These are phyloP conservation scores for Saccharomycopsis fodiens DNA, from an alignment of 805 yeast species.

Conservation along the genomic window DNA sequence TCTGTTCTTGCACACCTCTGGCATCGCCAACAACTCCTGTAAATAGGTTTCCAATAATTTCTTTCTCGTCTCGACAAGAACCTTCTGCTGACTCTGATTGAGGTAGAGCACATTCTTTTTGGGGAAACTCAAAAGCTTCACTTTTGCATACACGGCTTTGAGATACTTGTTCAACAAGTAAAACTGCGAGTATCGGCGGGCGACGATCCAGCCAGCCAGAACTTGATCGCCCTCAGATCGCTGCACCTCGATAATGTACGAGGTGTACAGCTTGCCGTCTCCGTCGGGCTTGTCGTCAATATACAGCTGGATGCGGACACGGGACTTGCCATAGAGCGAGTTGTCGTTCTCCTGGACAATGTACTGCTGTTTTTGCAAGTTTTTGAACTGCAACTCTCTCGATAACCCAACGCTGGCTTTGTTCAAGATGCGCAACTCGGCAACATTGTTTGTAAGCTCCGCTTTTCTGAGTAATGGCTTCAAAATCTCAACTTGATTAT, in stretches of 20 bases:
- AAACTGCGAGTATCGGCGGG: slow-evolving; percentile 82
- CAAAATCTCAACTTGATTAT: slow-evolving; percentile 56
- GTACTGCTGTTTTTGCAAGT: slow-evolving; percentile 70
- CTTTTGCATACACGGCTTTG: slow-evolving; percentile 42
- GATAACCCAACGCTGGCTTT: slow-evolving; percentile 62
- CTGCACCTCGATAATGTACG: slow-evolving; percentile 73
- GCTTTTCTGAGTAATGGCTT: slow-evolving; percentile 71
- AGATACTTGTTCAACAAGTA: slow-evolving; percentile 61
- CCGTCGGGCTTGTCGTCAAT: slow-evolving; percentile 47
- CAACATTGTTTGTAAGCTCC: slow-evolving; percentile 68
- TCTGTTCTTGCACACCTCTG: slow-evolving; percentile 66
- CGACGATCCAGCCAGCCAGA: slow-evolving; percentile 83
- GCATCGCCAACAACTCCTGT: slow-evolving; percentile 45
- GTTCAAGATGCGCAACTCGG: slow-evolving; percentile 58
- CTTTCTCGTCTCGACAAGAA: slow-evolving; percentile 58
- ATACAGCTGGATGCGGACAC: slow-evolving; percentile 40
- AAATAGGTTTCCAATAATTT: slow-evolving; percentile 56
- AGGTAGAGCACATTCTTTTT: slow-evolving; percentile 36
- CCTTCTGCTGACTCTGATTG: slow-evolving; percentile 52
- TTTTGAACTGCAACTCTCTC: slow-evolving; percentile 67
- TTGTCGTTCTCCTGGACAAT: slow-evolving; percentile 78
- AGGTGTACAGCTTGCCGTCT: slow-evolving; percentile 51
- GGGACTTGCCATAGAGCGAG: slow-evolving; percentile 61
- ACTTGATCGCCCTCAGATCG: slow-evolving; percentile 40
- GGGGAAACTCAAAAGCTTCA: slow-evolving; percentile 40